Evolutionary conservation across 352 stramenopile species (phyloP), one percentile per base, ranked within the genome.

Genomic region (Sclerospora graminicola): DNA sequence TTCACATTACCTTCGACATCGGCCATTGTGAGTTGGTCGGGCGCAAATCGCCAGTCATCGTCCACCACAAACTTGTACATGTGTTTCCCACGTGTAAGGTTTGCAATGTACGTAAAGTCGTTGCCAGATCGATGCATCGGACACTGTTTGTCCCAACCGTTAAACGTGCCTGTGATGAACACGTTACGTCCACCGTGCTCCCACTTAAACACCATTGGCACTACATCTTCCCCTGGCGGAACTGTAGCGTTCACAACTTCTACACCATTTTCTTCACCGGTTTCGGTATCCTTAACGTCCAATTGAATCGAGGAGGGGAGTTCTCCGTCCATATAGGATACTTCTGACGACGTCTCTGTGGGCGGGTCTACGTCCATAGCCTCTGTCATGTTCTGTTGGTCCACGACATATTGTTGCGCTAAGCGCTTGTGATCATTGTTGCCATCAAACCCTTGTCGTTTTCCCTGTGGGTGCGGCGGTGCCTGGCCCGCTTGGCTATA

Each of bases 31-130:
- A 97, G 94, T 57, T 92, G 80, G 36, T 95, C 83, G 2, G 89
- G 88, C 11, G 89, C 84, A 44, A 95, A 97, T 21, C 96, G 81
- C 96, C 96, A 99, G 69, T 99, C 96, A 52, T 99, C 95, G 59
- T 99, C 96, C 19, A 99, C 96, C 45, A 99, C 97, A 60, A 99
- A 99, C 79, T 99, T 99, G 71, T 98, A 99, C 47, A 96, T 96
- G 70, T 99, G 96, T 60, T 99, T 99, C 4, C 95, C 95, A 8
- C 79, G 71, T 42, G 80, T 89, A 26, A 99, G 77, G 66, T 98
- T 98, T 53, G 97, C 94, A 66, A 99, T 98, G 74, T 99, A 99
- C 31, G 95, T 99, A 60, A 99, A 99, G 65, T 99, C 96, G 55
- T 99, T 99, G 46, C 96, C 96, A 0, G 86, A 98, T 18, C 96